Evolutionary conservation across 1,139 yeast species (phyloP).

Genomic region (Suhomyces terraborum): DNA sequence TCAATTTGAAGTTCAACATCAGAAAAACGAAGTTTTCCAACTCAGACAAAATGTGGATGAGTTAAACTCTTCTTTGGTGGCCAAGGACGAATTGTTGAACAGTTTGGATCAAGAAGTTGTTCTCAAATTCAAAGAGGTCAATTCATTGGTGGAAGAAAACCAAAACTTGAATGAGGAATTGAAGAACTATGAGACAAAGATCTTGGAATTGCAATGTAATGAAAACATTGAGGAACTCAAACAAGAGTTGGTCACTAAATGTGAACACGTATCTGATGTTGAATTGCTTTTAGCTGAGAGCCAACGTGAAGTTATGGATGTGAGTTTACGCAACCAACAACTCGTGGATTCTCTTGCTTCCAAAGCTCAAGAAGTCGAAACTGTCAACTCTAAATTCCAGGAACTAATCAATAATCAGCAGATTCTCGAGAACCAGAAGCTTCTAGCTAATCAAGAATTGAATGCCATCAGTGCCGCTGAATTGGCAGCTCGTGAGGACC

Average conservation of each 20-base stretch:
- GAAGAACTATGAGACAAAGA: slow-evolving; percentile 1
- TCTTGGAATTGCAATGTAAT: slow-evolving; percentile 7
- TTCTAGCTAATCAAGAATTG: slow-evolving; percentile 7
- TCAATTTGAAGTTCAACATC: neutral
- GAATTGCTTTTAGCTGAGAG: neutral
- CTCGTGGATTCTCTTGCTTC: neutral
- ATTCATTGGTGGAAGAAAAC: slow-evolving; percentile 9
- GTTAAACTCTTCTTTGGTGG: neutral
- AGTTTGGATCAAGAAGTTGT: slow-evolving; percentile 3
- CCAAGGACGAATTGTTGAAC: slow-evolving; percentile 1
- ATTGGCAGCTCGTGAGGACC: slow-evolving; percentile 3
- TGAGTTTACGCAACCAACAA: slow-evolving; percentile 1
- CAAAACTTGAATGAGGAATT: slow-evolving; percentile 9
- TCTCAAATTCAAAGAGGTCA: slow-evolving; percentile 1
- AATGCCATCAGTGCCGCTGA: slow-evolving; percentile 8
- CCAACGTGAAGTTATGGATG: neutral
- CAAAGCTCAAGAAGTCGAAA: slow-evolving; percentile 1
- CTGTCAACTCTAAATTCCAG: neutral
- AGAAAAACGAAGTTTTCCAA: neutral
- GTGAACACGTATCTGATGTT: neutral
- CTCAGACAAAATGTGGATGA: neutral
- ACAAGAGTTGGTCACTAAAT: slow-evolving; percentile 2
- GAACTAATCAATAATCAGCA: no score
- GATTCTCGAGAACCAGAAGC: slow-evolving; percentile 3
- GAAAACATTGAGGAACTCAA: slow-evolving; percentile 3